These are phyloP conservation scores for Tetrahymena elliotti DNA, from an alignment of 73 alveolate species.

Conservation along the genomic window DNA sequence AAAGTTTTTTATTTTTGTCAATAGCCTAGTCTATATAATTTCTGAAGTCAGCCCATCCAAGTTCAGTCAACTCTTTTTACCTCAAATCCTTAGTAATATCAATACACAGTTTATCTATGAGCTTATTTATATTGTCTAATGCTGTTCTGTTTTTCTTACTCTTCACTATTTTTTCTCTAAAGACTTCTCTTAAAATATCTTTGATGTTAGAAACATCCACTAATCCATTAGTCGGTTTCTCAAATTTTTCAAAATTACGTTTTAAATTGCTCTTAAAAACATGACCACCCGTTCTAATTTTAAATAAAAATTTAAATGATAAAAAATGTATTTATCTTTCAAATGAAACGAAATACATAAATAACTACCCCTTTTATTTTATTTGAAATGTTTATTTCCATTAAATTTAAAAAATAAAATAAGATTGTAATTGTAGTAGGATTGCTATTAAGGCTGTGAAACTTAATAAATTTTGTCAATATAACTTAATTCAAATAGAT, in stretches of 20 bases:
- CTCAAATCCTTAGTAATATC: not conserved
- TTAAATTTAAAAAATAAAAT: too few species aligned
- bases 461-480: too few species aligned
- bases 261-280: not conserved
- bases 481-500: too few species aligned
- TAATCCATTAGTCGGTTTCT: not conserved
- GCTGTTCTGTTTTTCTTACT: not conserved
- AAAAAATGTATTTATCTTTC: not conserved
- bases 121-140: not conserved
- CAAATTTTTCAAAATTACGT: not conserved
- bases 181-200: not conserved
- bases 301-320: too few species aligned
- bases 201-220: not conserved
- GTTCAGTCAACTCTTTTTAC: not conserved
- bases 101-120: not conserved
- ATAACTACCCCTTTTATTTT: too few species aligned
- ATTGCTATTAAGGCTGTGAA: too few species aligned
- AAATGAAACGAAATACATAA: too few species aligned
- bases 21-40: not conserved
- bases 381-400: too few species aligned
- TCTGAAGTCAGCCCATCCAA: not conserved
- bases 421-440: too few species aligned
- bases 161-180: not conserved
- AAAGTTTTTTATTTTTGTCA: not conserved
- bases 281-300: not conserved